Evolutionary conservation across 164 flowering plant genomes (phyloP), one percentile per base, ranked within the genome.

Genomic region (grape (Vitis vinifera)): DNA sequence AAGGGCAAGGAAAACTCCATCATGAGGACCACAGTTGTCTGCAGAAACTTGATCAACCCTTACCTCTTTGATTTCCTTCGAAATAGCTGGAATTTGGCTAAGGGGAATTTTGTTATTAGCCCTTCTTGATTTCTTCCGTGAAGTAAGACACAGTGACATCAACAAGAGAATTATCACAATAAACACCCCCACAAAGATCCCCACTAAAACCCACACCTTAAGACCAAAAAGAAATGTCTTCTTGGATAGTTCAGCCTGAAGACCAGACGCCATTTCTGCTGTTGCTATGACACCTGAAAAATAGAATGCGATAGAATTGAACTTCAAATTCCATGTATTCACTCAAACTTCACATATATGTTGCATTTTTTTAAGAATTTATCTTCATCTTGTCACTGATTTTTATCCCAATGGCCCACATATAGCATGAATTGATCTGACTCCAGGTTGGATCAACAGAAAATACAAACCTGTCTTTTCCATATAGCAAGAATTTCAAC

Each of bases 181-280:
- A 63, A 79, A 86, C 68, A 86, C 59, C 49, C 80, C 88, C n/a
- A 91, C 82, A 58, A 71, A 60, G 53, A 89, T 73, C 53, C 86
- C 88, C 8, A 88, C 81, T 48, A 90, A 60, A 57, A 78, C 91
- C 97, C 97, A 92, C 63, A 90, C 81, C 82, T 81, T 84, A 56
- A 92, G 78, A 67, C 91, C 80, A 68, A 78, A 75, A 68, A 83
- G 65, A 53, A 61, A 63, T 59, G 87, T 82, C 70, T 81, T 86
- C 76, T 84, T 84, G 15, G 90, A 81, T 70, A 90, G 74, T 50
- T 71, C 85, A 3, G 65, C 62, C 68, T 79, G 83, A 19, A 89
- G 92, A 72, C 76, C 77, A 16, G 86, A 80, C 3, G 84, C 85
- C 94, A 88, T 88, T 67, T 75, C 62, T 62, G 56, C 23, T 4